These are phyloP conservation scores for Metschnikowia kofuensis DNA, from an alignment of 805 yeast species.

Conservation along the genomic window DNA sequence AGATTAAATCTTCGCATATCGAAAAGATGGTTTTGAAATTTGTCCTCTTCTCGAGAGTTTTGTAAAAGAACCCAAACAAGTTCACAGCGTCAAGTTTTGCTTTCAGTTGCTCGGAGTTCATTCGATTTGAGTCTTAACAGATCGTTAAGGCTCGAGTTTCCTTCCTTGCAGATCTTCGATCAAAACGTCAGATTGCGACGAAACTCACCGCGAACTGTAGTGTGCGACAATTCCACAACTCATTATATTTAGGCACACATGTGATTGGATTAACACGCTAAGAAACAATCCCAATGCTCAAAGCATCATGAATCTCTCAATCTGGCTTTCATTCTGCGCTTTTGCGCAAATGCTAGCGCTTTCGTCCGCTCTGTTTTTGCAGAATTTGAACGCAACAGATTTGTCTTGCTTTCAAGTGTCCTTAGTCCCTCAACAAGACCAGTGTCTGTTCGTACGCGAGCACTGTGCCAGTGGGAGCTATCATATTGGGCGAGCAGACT, in stretches of 20 bases:
- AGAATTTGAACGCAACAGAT: constrained; percentile 5
- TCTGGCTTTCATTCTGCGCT: constrained; percentile 3
- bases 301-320: constrained; percentile 1
- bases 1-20: no score
- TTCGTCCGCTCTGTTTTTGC: neutral
- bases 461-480: constrained; percentile 29
- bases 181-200: no score
- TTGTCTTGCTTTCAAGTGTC: constrained; percentile 11
- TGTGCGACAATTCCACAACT: neutral
- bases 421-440: constrained; percentile 19
- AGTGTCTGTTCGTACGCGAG: constrained; percentile 36
- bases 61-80: no score
- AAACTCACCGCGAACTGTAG: neutral
- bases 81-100: no score
- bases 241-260: neutral
- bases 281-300: neutral
- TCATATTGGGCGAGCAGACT: constrained; percentile 36
- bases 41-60: no score
- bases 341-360: neutral
- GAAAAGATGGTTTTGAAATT: no score
- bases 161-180: no score
- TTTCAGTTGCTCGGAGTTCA: no score
- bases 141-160: no score
- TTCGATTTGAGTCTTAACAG: no score
- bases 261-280: neutral